Base-by-base conservation (phyloP, 2,329 filamentous ascomycete genomes). In the Colletotrichum tabaci region DNA sequence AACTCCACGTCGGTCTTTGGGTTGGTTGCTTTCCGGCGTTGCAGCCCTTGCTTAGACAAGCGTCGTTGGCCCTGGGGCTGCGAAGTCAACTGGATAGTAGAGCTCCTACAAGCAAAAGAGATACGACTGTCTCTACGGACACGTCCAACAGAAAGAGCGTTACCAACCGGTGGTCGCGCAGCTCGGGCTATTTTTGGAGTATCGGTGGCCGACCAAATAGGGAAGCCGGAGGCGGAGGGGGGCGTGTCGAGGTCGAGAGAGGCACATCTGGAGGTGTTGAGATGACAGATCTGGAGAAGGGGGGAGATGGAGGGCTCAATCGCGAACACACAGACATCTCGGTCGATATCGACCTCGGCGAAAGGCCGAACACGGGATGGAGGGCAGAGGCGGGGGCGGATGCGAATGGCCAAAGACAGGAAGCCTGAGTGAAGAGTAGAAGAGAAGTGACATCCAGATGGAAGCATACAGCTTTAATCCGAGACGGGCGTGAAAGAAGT, bases 1-100 rank as follows among this genome's bases (percentile, higher is more conserved):
- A 85, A 73, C 77, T 79, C 53, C 83, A 85, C 69, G 76, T 82
- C 53, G 84, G 82, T n/a, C 76, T 85, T 40, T 85, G 83, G 82
- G 81, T 82, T 56, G 77, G 78, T 15, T 85, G 82, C 71, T 81
- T 84, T 49, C 82, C 82, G 4, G 78, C 82, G 2, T 73, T 84
- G 13, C 82, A 84, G 49, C 81, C 82, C 2, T 23, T 72, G 12
- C 38, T 72, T 13, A 30, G 65, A n/a, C 69, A 55, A 16, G 65
- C 38, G 6, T 69, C 66, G 13, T 46, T 60, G 7, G 16, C 15
- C 44, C 21, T 63, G n/a, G 68, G 57, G 5, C 38, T 63, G 38
- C 64, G 58, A 46, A 62, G 52, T 26, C 64, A 40, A 13, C 46
- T 63, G 18, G 64, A 68, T 15, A 58, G 50, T 16, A 68, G 47